These are phyloP conservation scores for Dunaliella primolecta DNA, from an alignment of 139 green algal species.

Conservation along the genomic window DNA sequence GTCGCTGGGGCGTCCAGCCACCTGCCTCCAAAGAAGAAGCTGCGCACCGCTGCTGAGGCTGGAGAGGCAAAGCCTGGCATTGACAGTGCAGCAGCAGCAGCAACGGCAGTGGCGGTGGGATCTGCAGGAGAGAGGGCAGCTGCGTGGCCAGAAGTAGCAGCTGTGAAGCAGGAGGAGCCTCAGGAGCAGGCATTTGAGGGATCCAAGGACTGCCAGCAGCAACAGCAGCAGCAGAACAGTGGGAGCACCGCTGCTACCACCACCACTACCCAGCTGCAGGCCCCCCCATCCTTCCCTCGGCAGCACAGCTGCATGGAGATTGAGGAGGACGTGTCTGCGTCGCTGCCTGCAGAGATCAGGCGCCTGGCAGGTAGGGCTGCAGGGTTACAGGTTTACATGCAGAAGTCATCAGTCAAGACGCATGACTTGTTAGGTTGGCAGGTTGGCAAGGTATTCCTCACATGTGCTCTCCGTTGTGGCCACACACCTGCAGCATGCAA, in stretches of 20 bases:
- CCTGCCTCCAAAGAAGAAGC: conserved; percentile 8
- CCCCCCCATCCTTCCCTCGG: too few relatives aligned
- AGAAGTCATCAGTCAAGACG: too few relatives aligned
- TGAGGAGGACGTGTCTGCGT: conserved; percentile 13
- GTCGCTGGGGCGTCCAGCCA: too few relatives aligned
- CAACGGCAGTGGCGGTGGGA: background rate
- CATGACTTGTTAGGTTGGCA: too few relatives aligned
- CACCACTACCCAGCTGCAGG: background rate
- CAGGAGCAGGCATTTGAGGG: background rate
- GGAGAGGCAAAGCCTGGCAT: background rate
- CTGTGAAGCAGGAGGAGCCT: background rate
- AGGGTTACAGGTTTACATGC: too few relatives aligned
- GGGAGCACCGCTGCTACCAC: background rate
- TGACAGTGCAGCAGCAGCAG: background rate
- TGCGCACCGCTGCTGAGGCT: background rate
- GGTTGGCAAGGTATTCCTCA: too few relatives aligned
- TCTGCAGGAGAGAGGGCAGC: background rate
- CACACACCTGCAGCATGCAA: too few relatives aligned
- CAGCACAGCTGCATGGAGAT: background rate
- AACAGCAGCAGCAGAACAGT: background rate
- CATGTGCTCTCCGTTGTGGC: too few relatives aligned
- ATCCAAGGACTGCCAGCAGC: background rate
- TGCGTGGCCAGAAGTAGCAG: background rate
- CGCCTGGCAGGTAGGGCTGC: too few relatives aligned
- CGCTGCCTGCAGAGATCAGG: conserved; percentile 42